phyloP scores from a whole-genome alignment of 139 green algal genomes.

The Chlorella sp. region DNA sequence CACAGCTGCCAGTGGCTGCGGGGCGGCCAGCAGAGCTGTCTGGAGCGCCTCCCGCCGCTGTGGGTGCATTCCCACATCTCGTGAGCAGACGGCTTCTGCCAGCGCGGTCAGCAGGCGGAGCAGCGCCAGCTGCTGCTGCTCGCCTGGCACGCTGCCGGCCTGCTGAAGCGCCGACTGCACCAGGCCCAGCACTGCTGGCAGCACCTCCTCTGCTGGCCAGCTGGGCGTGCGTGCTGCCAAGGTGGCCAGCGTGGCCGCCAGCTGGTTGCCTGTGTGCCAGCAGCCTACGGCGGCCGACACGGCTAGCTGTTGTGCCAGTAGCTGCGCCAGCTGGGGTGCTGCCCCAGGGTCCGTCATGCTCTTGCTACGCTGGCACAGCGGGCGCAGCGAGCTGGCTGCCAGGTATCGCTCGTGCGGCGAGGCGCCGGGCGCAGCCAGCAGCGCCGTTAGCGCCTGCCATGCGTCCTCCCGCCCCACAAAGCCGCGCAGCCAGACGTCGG shows the following conservation, averaged over 20 bases:
- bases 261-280: constrained; percentile 38
- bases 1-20: constrained; percentile 12
- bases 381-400: constrained; percentile 6
- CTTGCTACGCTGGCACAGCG: background rate
- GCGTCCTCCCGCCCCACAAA: background rate
- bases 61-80: constrained; percentile 32
- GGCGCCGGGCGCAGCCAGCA: constrained; percentile 3
- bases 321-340: background rate
- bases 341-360: background rate
- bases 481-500: constrained; percentile 15
- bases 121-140: constrained; percentile 29
- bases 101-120: constrained; percentile 45
- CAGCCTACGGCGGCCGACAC: background rate
- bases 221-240: constrained; percentile 33
- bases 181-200: too few species aligned
- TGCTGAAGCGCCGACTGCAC: too few species aligned
- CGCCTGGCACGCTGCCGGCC: background rate
- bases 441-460: background rate
- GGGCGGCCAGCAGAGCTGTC: background rate
- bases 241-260: constrained; percentile 25
- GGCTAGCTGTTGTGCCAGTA: background rate
- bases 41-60: constrained; percentile 32
- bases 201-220: constrained; percentile 32
- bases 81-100: constrained; percentile 24
- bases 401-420: constrained; percentile 9